Percentiles rank a stretch among this genome's conserved stretches.
These are phyloP conservation scores for Zymoseptoria passerinii DNA, from an alignment of 2,329 filamentous ascomycete species.

Conservation along the genomic window DNA sequence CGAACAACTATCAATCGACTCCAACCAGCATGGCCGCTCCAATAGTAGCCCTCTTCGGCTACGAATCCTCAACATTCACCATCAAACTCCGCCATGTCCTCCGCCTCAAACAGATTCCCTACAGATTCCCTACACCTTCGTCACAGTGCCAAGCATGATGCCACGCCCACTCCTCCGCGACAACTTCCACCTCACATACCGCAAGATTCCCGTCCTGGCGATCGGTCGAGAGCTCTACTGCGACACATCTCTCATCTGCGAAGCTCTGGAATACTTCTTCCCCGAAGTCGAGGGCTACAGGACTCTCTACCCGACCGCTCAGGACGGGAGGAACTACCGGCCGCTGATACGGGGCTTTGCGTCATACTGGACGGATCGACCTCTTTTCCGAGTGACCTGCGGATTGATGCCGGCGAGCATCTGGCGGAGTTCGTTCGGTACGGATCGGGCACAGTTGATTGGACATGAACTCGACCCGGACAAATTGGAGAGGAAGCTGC, in stretches of 20 bases:
- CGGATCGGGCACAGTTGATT: slow-evolving; percentile 33
- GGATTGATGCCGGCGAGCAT: slow-evolving; percentile 35
- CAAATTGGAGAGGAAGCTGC: slow-evolving; percentile 34
- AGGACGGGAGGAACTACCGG: slow-evolving; percentile 29
- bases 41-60: slow-evolving; percentile 23
- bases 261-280: slow-evolving; percentile 27
- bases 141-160: slow-evolving; percentile 35
- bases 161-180: slow-evolving; percentile 31
- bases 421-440: slow-evolving; percentile 34
- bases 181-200: slow-evolving; percentile 33
- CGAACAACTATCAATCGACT: background rate
- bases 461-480: slow-evolving; percentile 32
- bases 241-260: slow-evolving; percentile 29
- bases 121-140: slow-evolving; percentile 32
- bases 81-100: slow-evolving; percentile 33
- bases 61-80: slow-evolving; percentile 24
- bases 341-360: slow-evolving; percentile 33
- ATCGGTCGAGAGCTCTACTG: slow-evolving; percentile 29
- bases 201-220: slow-evolving; percentile 30
- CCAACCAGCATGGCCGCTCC: slow-evolving; percentile 8
- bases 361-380: slow-evolving; percentile 35
- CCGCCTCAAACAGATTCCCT: slow-evolving; percentile 32
- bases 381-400: slow-evolving; percentile 34
- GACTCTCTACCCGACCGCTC: slow-evolving; percentile 29
- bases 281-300: slow-evolving; percentile 26